Base-by-base conservation (phyloP, 225 moss, liverwort and hornwort species). In the Antitrichia curtipendula region DNA sequence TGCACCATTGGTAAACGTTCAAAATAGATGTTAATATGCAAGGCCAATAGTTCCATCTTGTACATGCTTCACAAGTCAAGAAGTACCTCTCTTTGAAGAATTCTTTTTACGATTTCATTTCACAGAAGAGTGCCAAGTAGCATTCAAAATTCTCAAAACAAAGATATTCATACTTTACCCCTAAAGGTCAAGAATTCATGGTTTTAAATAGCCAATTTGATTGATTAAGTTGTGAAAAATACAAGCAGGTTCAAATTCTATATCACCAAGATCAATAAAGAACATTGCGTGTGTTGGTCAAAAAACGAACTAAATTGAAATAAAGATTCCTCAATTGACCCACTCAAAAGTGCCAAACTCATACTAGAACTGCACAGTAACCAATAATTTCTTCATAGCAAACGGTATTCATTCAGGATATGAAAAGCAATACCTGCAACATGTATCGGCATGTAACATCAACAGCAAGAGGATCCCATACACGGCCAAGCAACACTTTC, bases 371-470 rank as follows among this genome's bases (percentile, higher is more conserved):
- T 52, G 50, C 22, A 70, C 3, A 53, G 32, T 57, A 18, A 89
- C 17, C 63, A 69, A 60, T 24, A 65, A 84, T 56, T 28, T 56
- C 60, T 57, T 88, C 29, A 62, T 32, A 78, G 52, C n/a, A 82
- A 87, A 47, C 66, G 77, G 19, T 27, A 24, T 40, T 72, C 79
- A 81, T 82, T 79, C 75, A 81, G 58, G 36, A 78, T 69, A 71
- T 61, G 58, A 74, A 78, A 62, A 69, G 50, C 28, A 34, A 66
- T 86, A 94, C 94, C 91, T 89, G 89, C 80, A 94, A 89, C 90
- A 94, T 79, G 88, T 93, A 93, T 75, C 56, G 88, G 89, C 93
- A 90, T 12, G 94, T 94, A 86, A 94, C 92, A 80, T 94, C 93
- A 85, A 94, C 83, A 72, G 94, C 93, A 89, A 88, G 91, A 43